Evolutionary conservation across 108 stramenopile genomes (phyloP).

Genomic region (Nitzschia palea): DNA sequence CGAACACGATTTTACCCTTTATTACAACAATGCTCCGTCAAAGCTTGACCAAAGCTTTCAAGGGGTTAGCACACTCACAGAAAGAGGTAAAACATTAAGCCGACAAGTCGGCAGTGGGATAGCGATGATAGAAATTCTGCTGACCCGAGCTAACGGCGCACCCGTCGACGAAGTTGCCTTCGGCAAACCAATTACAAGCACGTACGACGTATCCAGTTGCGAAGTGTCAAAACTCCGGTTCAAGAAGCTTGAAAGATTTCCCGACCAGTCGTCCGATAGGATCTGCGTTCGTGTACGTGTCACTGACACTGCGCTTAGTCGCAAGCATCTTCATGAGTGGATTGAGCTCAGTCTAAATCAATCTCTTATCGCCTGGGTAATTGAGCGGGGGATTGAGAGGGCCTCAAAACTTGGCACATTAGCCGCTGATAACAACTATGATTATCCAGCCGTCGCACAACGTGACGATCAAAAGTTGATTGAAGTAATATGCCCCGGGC

Average conservation of each 20-base stretch:
- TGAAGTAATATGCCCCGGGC: conserved; percentile 49
- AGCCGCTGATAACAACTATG: not conserved
- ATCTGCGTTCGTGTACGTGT: conserved; percentile 46
- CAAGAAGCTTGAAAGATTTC: conserved; percentile 12
- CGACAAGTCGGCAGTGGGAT: conserved; percentile 61
- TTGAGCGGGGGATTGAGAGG: conserved; percentile 57
- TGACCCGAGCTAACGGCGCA: conserved; percentile 34
- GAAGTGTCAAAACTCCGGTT: conserved; percentile 4
- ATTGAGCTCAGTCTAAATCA: conserved; percentile 66
- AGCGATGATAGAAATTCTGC: conserved; percentile 56
- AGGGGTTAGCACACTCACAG: conserved; percentile 61
- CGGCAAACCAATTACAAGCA: conserved; percentile 10
- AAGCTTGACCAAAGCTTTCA: conserved; percentile 68
- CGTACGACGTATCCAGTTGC: not conserved
- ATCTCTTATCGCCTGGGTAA: conserved; percentile 59
- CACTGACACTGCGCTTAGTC: conserved; percentile 60
- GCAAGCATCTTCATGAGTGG: conserved; percentile 63
- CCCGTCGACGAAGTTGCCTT: conserved; percentile 18
- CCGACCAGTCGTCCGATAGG: not conserved
- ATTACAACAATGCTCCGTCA: conserved; percentile 48
- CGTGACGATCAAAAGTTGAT: conserved; percentile 16
- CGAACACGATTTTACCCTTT: conserved; percentile 41
- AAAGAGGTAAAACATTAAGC: conserved; percentile 59
- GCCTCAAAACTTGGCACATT: not conserved
- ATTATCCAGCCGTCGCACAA: not conserved